Base-by-base conservation (phyloP, 768 basidiomycete species). In the Crucibulum laeve region DNA sequence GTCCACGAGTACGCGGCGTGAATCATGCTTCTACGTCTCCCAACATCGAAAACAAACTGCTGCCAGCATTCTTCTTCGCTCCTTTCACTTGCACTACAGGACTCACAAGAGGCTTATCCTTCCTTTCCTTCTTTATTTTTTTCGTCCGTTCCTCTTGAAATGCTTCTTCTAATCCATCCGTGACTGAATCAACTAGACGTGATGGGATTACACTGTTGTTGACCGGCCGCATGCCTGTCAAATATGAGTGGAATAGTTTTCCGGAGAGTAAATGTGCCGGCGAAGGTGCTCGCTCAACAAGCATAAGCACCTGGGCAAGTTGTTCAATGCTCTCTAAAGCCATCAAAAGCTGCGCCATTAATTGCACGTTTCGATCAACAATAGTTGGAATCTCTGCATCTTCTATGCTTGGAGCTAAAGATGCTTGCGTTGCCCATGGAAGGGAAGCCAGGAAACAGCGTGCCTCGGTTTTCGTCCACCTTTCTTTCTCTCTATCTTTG, bases 391-490 rank as follows among this genome's bases (percentile, higher is more conserved):
- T 48, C 18, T 56, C 53, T 14, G 49, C 51, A 22, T 43, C 48
- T 21, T 44, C 34, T 3, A 45, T 42, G 5, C 19, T 40, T 8
- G 14, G 38, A n/a, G 35, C 11, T 41, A 15, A 42, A 24, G 40
- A 38, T 40, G 38, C 38, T 37, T 46, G 41, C 34, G 47, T 10
- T 21, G 59, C 38, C 58, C 62, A 60, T 24, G 47, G 42, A 58
- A 80, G 79, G 24, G 79, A 67, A 0, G 75, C 65, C 33, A 90
- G 68, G 54, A 87, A 70, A 22, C 76, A 77, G 3, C 55, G 66
- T 3, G 77, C 82, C 56, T 91, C 88, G 4, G 60, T 63, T 47
- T 60, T 68, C 0, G 80, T 83, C 88, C 88, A 91, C 19, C 76
- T 68, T 55, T 87, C 87, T 49, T 70, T 72, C 46, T 82, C 76